Percentiles rank a stretch among this genome's conserved stretches.
These are phyloP conservation scores for Saccharomyces pastorianus DNA, from an alignment of 1,139 yeast genomes.

Conservation along the genomic window DNA sequence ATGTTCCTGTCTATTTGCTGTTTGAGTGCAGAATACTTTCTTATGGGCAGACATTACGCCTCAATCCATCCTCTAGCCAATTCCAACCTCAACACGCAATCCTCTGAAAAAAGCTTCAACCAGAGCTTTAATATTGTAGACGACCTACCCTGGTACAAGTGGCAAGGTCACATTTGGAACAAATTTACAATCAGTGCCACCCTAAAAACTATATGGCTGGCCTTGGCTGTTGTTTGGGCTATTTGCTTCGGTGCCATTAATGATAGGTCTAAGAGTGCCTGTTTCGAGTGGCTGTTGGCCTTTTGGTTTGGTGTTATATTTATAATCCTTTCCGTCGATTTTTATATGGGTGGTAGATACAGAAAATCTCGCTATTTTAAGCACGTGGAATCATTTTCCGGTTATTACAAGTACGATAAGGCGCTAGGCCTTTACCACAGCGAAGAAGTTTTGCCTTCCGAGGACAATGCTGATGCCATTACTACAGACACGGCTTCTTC, in stretches of 20 bases:
- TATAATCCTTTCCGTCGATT: conserved; percentile 58
- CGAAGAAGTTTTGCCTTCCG: neutral
- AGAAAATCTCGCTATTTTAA: conserved; percentile 24
- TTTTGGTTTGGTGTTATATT: conserved; percentile 73
- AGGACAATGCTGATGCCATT: neutral
- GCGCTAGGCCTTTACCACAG: conserved; percentile 8
- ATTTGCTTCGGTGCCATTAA: conserved; percentile 52
- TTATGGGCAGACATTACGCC: conserved; percentile 51
- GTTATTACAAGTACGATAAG: conserved; percentile 24
- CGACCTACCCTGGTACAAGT: conserved; percentile 36
- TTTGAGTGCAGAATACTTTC: conserved; percentile 50
- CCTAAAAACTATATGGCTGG: conserved; percentile 56
- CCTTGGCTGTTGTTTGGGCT: conserved; percentile 61
- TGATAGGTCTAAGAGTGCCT: conserved; percentile 39
- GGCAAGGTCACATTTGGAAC: conserved; percentile 28
- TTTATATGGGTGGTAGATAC: conserved; percentile 48
- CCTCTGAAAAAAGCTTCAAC: neutral
- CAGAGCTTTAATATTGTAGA: conserved; percentile 10
- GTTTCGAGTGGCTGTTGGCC: conserved; percentile 74
- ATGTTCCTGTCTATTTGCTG: conserved; percentile 57
- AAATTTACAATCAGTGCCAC: conserved; percentile 44
- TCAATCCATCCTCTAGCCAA: conserved; percentile 26
- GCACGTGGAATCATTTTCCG: conserved; percentile 23
- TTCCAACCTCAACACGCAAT: neutral
- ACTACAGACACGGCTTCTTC: neutral